Conservation (phyloP, 2,329 filamentous ascomycete species). For the Aspergillus pseudotamarii region DNA sequence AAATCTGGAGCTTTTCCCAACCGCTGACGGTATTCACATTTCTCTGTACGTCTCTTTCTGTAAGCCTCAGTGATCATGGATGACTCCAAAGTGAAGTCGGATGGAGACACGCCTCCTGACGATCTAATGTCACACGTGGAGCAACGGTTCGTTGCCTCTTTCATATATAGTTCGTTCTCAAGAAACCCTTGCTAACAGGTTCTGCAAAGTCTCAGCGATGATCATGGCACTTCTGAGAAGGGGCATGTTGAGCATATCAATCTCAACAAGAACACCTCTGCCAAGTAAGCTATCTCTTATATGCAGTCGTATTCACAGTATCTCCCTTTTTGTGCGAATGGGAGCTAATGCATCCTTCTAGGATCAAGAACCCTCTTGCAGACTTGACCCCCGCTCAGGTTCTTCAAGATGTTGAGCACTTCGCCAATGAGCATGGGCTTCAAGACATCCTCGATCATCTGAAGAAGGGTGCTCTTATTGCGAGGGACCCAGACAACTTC, state of each 20-base stretch:
- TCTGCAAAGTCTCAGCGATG: slow-evolving; percentile 13
- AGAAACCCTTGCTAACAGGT: slow-evolving; percentile 1
- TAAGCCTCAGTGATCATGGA: slow-evolving; percentile 15
- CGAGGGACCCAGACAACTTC: slow-evolving; percentile 51
- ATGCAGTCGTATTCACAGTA: not conserved
- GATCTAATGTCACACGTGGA: slow-evolving; percentile 4
- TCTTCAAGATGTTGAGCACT: slow-evolving; percentile 46
- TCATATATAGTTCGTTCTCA: not conserved
- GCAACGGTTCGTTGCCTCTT: slow-evolving; percentile 15
- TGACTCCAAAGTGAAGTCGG: slow-evolving; percentile 14
- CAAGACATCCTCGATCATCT: slow-evolving; percentile 45
- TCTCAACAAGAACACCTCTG: slow-evolving; percentile 32
- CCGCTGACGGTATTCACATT: not conserved
- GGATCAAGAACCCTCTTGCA: slow-evolving; percentile 52
- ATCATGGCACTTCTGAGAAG: slow-evolving; percentile 23
- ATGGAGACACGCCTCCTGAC: slow-evolving; percentile 2
- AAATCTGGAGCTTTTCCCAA: not conserved
- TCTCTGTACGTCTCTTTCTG: not conserved
- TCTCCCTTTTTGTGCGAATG: not conserved
- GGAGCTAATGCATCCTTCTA: slow-evolving; percentile 20
- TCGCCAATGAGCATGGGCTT: slow-evolving; percentile 45
- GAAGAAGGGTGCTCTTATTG: slow-evolving; percentile 53
- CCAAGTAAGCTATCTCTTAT: slow-evolving; percentile 26
- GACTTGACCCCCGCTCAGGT: slow-evolving; percentile 42
- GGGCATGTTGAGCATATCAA: slow-evolving; percentile 28